Conservation (phyloP, 1,284 basidiomycete genomes). For the Earliella scabrosa region DNA sequence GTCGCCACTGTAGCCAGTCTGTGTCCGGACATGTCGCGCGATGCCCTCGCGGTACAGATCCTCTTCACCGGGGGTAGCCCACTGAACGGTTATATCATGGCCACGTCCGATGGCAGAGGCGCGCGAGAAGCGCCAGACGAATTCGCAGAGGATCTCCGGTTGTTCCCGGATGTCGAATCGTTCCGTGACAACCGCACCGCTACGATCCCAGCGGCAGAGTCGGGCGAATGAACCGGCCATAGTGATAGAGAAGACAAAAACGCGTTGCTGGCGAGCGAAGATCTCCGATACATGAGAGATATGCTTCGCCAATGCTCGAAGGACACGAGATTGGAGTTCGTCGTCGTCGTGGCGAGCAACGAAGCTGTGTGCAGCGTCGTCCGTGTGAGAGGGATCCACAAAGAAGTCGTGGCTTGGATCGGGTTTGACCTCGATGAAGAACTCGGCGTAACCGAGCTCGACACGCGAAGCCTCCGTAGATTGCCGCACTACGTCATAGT, state of each 20-base stretch:
- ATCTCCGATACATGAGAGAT: slow-evolving; percentile 7
- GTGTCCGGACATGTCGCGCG: not conserved
- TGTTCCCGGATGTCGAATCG: slow-evolving; percentile 5
- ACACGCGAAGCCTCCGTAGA: not conserved
- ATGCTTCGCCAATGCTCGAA: not conserved
- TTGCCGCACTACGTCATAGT: not conserved
- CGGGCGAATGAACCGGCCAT: slow-evolving; percentile 4
- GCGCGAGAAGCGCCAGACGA: slow-evolving; percentile 5
- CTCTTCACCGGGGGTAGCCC: not conserved
- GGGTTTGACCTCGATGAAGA: slow-evolving; percentile 6
- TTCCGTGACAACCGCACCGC: slow-evolving; percentile 5
- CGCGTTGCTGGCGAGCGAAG: slow-evolving; percentile 13
- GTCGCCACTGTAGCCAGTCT: not conserved
- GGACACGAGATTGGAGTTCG: not conserved
- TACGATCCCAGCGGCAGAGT: slow-evolving; percentile 10
- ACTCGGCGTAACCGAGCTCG: slow-evolving; percentile 8
- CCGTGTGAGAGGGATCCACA: not conserved
- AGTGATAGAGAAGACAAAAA: not conserved
- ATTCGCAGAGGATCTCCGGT: slow-evolving; percentile 1
- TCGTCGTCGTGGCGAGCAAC: not conserved
- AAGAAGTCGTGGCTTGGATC: slow-evolving; percentile 4
- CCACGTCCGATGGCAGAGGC: not conserved
- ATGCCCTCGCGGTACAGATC: not conserved
- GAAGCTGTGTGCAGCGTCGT: not conserved
- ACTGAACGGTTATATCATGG: slow-evolving; percentile 1